Evolutionary conservation across 2,329 filamentous ascomycete species (phyloP).

Genomic region (Paraconiothyrium brasiliense): DNA sequence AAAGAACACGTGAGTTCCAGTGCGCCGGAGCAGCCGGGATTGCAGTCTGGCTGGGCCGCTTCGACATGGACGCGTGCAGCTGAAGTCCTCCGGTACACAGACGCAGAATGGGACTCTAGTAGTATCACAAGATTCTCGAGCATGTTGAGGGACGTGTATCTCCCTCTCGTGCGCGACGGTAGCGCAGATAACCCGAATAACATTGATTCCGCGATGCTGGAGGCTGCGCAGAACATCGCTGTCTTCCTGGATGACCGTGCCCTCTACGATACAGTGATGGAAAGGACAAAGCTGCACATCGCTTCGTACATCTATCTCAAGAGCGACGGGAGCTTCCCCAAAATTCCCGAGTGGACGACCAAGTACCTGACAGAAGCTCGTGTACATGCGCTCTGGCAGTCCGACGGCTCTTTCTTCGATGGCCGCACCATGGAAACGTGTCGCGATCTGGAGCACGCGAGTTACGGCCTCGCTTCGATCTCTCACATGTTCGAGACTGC

Average conservation of each 20-base stretch:
- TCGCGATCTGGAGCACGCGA: conserved; percentile 10
- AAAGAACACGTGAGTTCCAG: conserved; percentile 4
- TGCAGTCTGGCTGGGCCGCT: conserved; percentile 9
- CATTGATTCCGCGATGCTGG: conserved; percentile 7
- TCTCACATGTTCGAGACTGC: conserved; percentile 11
- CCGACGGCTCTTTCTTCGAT: background rate
- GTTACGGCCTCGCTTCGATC: conserved; percentile 8
- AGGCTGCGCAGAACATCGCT: conserved; percentile 7
- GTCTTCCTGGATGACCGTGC: conserved; percentile 5
- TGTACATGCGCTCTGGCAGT: conserved; percentile 6
- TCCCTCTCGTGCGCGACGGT: conserved; percentile 1
- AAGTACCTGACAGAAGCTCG: conserved; percentile 7
- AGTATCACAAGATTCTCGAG: background rate
- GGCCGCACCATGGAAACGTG: conserved; percentile 12
- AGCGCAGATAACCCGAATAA: conserved; percentile 10
- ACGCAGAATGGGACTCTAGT: background rate
- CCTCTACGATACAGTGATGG: conserved; percentile 7
- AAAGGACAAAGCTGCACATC: conserved; percentile 6
- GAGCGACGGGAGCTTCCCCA: conserved; percentile 1
- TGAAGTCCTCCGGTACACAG: conserved; percentile 4
- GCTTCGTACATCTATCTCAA: conserved; percentile 8
- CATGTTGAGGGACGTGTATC: conserved; percentile 9
- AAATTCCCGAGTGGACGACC: conserved; percentile 12
- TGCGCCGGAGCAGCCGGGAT: conserved; percentile 5
- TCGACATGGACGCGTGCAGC: conserved; percentile 4